Conservation (phyloP, 352 stramenopile genomes). For the Pythium plurisporium region DNA sequence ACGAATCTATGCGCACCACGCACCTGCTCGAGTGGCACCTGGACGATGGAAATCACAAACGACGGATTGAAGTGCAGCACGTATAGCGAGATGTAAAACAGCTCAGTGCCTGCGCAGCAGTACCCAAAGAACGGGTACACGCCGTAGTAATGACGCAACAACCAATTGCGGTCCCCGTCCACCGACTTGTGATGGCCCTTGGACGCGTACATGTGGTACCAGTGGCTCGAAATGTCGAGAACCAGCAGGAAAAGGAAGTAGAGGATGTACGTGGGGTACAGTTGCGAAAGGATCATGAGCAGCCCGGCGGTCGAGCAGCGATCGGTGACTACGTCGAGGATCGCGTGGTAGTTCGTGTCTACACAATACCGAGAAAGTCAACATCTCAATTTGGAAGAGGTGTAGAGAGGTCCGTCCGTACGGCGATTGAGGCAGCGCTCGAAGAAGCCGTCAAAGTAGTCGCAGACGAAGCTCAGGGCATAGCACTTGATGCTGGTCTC, state of each 20-base stretch:
- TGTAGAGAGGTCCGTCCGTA: slow-evolving; percentile 17
- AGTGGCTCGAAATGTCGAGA: slow-evolving; percentile 97
- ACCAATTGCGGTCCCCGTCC: slow-evolving; percentile 87
- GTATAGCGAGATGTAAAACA: slow-evolving; percentile 92
- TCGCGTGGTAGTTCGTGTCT: slow-evolving; percentile 90
- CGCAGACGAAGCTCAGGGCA: slow-evolving; percentile 93
- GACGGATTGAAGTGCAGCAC: slow-evolving; percentile 80
- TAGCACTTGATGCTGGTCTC: slow-evolving; percentile 87
- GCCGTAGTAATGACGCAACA: slow-evolving; percentile 93
- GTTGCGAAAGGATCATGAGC: slow-evolving; percentile 90
- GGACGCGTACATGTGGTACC: slow-evolving; percentile 97
- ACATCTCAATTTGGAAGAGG: not conserved
- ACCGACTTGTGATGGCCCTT: slow-evolving; percentile 95
- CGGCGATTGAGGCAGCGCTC: slow-evolving; percentile 95
- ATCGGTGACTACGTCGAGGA: slow-evolving; percentile 99
- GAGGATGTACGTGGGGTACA: slow-evolving; percentile 85
- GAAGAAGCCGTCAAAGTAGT: slow-evolving; percentile 98
- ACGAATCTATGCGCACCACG: not conserved
- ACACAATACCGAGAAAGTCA: not conserved
- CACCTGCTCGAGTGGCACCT: slow-evolving; percentile 56
- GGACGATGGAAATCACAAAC: slow-evolving; percentile 44
- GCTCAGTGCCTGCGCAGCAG: slow-evolving; percentile 89
- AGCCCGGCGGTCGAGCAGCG: slow-evolving; percentile 94
- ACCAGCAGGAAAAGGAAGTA: slow-evolving; percentile 90
- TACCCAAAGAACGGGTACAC: slow-evolving; percentile 92